A percentile compares a stretch with the other conserved stretches of the same genome.
Evolutionary conservation across 441 rosid species (phyloP).

Genomic region (Cnidoscolus chayamansa): DNA sequence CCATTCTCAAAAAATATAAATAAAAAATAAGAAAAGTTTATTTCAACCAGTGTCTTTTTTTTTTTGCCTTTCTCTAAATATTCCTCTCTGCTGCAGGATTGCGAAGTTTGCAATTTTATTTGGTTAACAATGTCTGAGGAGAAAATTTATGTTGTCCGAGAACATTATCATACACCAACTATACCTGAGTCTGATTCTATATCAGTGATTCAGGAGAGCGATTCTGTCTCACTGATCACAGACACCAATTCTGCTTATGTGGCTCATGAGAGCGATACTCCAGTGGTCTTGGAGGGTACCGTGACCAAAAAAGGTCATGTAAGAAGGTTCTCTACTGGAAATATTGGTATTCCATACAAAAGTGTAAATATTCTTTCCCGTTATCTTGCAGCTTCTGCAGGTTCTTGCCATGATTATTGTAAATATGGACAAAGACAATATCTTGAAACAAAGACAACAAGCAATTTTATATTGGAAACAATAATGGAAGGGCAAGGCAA

Average conservation of each 20-base stretch:
- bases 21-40: not conserved
- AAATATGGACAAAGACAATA: slow-evolving; percentile 54
- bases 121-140: slow-evolving; percentile 33
- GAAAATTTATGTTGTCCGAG: slow-evolving; percentile 23
- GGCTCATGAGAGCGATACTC: not conserved
- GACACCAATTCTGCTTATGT: slow-evolving; percentile 4
- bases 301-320: slow-evolving; percentile 24
- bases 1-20: too few species aligned
- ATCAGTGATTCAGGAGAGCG: slow-evolving; percentile 3
- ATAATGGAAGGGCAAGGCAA: slow-evolving; percentile 23
- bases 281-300: not conserved
- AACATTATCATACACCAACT: slow-evolving; percentile 10
- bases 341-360: slow-evolving; percentile 29
- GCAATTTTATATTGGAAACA: slow-evolving; percentile 22
- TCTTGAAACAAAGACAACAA: slow-evolving; percentile 34
- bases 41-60: not conserved
- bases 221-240: slow-evolving; percentile 1
- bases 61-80: not conserved
- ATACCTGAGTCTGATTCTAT: not conserved
- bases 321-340: slow-evolving; percentile 49
- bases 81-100: slow-evolving; percentile 25
- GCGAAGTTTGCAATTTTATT: slow-evolving; percentile 5
- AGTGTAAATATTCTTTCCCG: slow-evolving; percentile 44
- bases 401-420: slow-evolving; percentile 83
- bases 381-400: slow-evolving; percentile 59